Evolutionary conservation across 306 rosid species (phyloP).

Genomic region (Quercus robur): DNA sequence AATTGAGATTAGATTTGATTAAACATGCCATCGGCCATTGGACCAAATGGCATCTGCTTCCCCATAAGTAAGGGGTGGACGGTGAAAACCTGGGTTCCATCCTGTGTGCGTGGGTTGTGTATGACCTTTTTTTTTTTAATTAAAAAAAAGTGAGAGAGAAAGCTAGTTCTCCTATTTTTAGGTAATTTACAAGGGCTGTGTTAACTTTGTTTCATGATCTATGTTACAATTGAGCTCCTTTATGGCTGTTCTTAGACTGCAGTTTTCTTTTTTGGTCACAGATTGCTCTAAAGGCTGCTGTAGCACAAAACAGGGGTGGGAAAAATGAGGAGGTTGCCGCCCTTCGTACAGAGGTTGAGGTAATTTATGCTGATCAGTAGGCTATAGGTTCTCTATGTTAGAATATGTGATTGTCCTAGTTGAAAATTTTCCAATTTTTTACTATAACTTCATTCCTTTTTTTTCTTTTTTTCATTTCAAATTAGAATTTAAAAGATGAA

Average conservation of each 20-base stretch:
- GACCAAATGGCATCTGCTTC: not conserved
- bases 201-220: not conserved
- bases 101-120: not conserved
- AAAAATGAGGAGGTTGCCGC: slow-evolving; percentile 70
- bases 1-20: slow-evolving; percentile 14
- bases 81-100: not conserved
- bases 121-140: not conserved
- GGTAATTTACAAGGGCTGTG: not conserved
- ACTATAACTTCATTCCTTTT: slow-evolving; percentile 13
- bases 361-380: slow-evolving; percentile 17
- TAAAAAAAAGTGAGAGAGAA: not conserved
- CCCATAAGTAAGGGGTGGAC: not conserved
- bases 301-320: slow-evolving; percentile 70
- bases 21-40: not conserved
- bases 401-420: slow-evolving; percentile 15
- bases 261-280: slow-evolving; percentile 35
- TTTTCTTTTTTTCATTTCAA: not conserved
- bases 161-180: not conserved
- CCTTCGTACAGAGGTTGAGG: slow-evolving; percentile 86
- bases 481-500: slow-evolving; percentile 83
- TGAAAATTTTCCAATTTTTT: not conserved
- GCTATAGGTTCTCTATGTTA: not conserved
- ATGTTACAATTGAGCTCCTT: not conserved
- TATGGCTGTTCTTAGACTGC: slow-evolving; percentile 28
- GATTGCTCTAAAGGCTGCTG: slow-evolving; percentile 97